Evolutionary conservation across 2,329 filamentous ascomycete genomes (phyloP).

Genomic region (Penicillium hesseltinei): DNA sequence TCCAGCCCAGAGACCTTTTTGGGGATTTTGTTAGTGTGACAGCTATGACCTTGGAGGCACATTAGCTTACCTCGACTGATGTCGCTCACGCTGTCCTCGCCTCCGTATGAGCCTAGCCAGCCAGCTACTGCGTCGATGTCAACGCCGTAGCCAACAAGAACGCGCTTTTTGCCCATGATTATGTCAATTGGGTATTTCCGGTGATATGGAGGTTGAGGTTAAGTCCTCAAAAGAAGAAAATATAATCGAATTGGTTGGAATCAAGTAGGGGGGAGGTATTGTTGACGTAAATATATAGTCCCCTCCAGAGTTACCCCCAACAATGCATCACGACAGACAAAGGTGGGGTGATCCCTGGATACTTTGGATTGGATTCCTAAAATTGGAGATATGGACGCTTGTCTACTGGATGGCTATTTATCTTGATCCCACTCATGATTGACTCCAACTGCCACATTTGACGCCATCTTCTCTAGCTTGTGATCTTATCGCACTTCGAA

Average conservation of each 20-base stretch:
- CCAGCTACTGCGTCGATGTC: constrained; percentile 36
- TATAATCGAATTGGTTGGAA: neutral
- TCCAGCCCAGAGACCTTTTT: constrained; percentile 62
- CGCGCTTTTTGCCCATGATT: constrained; percentile 17
- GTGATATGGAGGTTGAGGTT: neutral
- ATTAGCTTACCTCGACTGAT: constrained; percentile 28
- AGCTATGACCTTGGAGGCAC: neutral
- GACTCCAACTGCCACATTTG: neutral
- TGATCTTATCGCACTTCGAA: neutral
- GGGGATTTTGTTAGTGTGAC: neutral
- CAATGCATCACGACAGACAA: neutral
- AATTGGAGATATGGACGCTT: neutral
- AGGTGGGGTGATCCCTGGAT: neutral
- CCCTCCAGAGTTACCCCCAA: neutral
- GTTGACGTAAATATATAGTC: neutral
- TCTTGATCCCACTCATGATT: neutral
- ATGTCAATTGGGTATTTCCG: neutral
- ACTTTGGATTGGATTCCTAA: neutral
- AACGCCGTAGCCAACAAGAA: constrained; percentile 31
- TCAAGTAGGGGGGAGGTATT: neutral
- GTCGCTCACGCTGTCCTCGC: constrained; percentile 33
- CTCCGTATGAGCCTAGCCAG: constrained; percentile 36
- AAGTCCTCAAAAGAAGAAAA: neutral
- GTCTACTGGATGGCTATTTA: neutral
- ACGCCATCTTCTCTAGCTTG: too few species aligned